Conservation (phyloP, 2,329 filamentous ascomycete species). For the Thermochaetoides dissita region DNA sequence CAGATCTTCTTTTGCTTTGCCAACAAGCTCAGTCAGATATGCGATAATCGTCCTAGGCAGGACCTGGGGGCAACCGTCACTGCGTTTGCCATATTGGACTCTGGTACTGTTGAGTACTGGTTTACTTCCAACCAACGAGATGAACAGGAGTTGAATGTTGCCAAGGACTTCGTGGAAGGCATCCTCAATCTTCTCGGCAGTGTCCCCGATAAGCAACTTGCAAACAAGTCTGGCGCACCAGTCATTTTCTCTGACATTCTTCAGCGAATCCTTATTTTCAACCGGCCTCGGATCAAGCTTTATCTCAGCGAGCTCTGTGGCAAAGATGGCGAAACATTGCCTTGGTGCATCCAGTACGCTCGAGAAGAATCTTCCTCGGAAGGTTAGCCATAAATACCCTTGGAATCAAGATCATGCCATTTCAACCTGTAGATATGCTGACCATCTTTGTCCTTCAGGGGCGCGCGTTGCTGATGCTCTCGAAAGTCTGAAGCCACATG, state of each 20-base stretch:
- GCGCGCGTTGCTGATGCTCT: not conserved
- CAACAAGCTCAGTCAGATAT: slow-evolving; percentile 19
- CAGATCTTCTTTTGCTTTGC: slow-evolving; percentile 15
- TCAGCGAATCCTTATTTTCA: slow-evolving; percentile 11
- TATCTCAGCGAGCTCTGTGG: slow-evolving; percentile 6
- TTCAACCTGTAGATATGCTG: not conserved
- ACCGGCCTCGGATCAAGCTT: slow-evolving; percentile 4
- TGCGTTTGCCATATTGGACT: slow-evolving; percentile 15
- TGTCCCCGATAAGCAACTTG: slow-evolving; percentile 1
- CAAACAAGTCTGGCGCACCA: not conserved
- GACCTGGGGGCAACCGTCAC: slow-evolving; percentile 15
- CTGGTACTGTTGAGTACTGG: slow-evolving; percentile 16
- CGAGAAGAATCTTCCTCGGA: no score
- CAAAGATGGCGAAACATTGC: not conserved
- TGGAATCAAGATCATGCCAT: not conserved
- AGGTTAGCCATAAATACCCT: no score
- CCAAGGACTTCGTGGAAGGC: slow-evolving; percentile 8
- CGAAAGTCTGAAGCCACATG: not conserved
- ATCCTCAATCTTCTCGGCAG: slow-evolving; percentile 10
- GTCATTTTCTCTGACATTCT: slow-evolving; percentile 3
- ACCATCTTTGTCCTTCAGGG: not conserved
- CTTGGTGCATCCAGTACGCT: no score
- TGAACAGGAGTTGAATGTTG: not conserved
- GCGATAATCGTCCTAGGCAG: slow-evolving; percentile 13
- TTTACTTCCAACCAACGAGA: slow-evolving; percentile 19